Conservation (phyloP, 73 alveolate species). For the Paramecium primaurelia region DNA sequence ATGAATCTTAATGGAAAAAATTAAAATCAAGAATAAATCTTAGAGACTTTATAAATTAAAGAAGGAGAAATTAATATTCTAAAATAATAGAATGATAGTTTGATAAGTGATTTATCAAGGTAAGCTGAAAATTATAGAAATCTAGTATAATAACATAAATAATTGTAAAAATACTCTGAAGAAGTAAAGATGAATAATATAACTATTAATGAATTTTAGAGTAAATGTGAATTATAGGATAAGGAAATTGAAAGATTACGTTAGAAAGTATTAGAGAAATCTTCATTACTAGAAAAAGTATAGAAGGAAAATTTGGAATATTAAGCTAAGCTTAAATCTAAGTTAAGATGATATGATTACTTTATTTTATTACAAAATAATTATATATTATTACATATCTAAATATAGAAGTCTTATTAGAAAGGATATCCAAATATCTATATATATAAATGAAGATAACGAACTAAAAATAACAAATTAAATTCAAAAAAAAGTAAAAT, state of each 20-base stretch:
- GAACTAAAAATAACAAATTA: constrained; percentile 17
- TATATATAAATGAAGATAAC: neutral
- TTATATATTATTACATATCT: neutral
- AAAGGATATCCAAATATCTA: neutral
- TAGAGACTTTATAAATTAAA: neutral
- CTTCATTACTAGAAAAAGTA: neutral
- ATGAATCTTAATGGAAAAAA: neutral
- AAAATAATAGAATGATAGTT: constrained; percentile 5
- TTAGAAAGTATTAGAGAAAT: neutral
- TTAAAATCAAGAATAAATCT: neutral
- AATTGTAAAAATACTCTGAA: neutral
- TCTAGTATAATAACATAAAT: neutral
- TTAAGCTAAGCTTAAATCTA: constrained; percentile 2
- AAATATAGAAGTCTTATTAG: neutral
- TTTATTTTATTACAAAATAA: neutral
- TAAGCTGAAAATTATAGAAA: constrained; percentile 2
- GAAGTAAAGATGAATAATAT: neutral
- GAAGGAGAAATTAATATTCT: constrained; percentile 8
- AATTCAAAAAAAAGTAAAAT: neutral
- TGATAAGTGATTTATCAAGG: constrained; percentile 20
- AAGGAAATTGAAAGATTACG: constrained; percentile 24
- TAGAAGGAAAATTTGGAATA: constrained; percentile 8
- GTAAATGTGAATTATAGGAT: constrained; percentile 4
- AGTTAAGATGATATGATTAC: constrained; percentile 17
- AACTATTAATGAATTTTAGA: neutral